Base-by-base conservation (phyloP, 345 rosid genomes). In the Hibiscus syriacus region DNA sequence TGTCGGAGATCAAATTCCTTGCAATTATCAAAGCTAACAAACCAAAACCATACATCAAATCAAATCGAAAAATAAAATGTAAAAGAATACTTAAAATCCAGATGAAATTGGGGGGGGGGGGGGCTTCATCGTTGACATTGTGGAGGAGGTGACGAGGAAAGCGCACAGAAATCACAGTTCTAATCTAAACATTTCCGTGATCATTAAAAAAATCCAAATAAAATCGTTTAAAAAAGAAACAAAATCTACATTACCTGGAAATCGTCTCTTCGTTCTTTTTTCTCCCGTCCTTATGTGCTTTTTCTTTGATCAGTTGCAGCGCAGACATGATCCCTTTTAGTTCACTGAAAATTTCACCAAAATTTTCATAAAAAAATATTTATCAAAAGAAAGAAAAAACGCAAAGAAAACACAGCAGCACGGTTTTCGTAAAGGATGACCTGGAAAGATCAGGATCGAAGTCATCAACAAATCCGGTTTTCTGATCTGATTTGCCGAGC, bases 191-290 rank as follows among this genome's bases (percentile, higher is more conserved):
- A 16, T 10, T 0, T 27, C 36, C 29, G 6, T 19, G 11, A 32
- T 12, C 48, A 43, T 6, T n/a, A n/a, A 52, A 17, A 53, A 14
- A 38, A 8, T 9, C 55, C 50, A 23, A 23, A 54, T 39, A 48
- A 16, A 23, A 46, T 58, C 46, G 55, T 50, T 16, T 20, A 59
- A 39, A 13, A 20, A 14, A 10, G 14, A 43, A 34, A 58, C 23
- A 11, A 57, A 41, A 5, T 49, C 6, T 3, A 7, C 7, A 14
- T 26, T 53, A 87, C 96, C 96, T 92, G 17, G 89, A 86, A 73
- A 92, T 86, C 69, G 92, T 92, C 70, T 89, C 88, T 69, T 87
- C 98, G 73, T 90, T 89, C 82, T 82, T 89, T 88, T 85, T 87
- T 43, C 81, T 88, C 39, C 89, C 89, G 70, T 89, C 96, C 75